These are phyloP conservation scores for Fusarium mundagurra DNA, from an alignment of 2,329 filamentous ascomycete genomes.

Conservation along the genomic window DNA sequence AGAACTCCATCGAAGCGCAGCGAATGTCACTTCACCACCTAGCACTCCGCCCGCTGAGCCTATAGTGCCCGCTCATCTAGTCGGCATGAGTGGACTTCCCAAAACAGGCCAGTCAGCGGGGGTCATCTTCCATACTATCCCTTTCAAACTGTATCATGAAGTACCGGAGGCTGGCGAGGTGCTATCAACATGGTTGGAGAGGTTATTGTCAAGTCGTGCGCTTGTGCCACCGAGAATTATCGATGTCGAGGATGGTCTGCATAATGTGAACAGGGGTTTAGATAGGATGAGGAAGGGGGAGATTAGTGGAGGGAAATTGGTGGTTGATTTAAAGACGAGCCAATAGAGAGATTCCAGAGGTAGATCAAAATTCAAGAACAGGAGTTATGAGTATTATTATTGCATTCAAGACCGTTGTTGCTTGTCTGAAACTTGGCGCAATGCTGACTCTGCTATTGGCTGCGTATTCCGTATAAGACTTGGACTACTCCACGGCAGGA, in stretches of 20 bases:
- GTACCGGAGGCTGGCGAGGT: conserved; percentile 69
- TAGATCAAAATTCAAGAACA: background rate
- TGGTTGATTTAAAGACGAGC: conserved; percentile 56
- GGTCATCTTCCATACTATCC: conserved; percentile 70
- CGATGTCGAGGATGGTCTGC: conserved; percentile 69
- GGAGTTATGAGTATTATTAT: background rate
- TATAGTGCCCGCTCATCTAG: conserved; percentile 61
- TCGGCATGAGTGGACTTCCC: conserved; percentile 74
- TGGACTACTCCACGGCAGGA: background rate
- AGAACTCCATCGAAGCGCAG: conserved; percentile 54
- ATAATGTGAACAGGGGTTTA: conserved; percentile 73
- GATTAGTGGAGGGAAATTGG: conserved; percentile 74
- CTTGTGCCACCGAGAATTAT: conserved; percentile 73
- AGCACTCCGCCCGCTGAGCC: conserved; percentile 48
- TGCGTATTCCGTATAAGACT: conserved; percentile 6
- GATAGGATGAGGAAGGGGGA: conserved; percentile 73
- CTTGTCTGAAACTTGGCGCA: background rate
- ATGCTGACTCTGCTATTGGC: background rate
- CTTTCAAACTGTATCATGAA: conserved; percentile 81
- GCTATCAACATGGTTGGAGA: conserved; percentile 73
- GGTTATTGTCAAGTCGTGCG: conserved; percentile 63
- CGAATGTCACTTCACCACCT: conserved; percentile 47
- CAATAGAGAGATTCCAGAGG: background rate
- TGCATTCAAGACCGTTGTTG: no score
- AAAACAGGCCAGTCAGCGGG: conserved; percentile 60